Percentiles rank a stretch among this genome's conserved stretches.
These are phyloP conservation scores for Sphaerulina musiva DNA, from an alignment of 2,329 filamentous ascomycete genomes.

Conservation along the genomic window DNA sequence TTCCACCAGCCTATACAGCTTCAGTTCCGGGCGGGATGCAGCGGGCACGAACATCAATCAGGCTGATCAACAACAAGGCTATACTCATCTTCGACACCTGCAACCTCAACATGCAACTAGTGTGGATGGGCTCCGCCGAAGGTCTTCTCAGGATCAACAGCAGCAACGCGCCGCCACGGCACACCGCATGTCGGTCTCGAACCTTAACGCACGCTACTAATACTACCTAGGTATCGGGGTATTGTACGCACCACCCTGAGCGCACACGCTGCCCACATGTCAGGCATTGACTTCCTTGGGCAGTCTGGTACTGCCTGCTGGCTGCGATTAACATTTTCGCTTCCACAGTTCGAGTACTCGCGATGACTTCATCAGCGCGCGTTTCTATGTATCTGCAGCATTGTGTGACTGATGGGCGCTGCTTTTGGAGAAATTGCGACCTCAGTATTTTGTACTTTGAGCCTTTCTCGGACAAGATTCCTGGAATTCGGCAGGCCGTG, in stretches of 20 bases:
- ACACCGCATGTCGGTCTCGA: constrained; percentile 27
- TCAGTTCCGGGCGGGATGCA: constrained; percentile 23
- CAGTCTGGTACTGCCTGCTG: too few relatives aligned
- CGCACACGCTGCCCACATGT: background rate
- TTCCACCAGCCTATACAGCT: constrained; percentile 28
- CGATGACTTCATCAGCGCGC: too few relatives aligned
- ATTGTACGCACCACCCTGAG: background rate
- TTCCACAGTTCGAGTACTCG: too few relatives aligned
- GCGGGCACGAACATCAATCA: constrained; percentile 13
- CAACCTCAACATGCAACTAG: constrained; percentile 27
- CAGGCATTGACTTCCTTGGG: background rate
- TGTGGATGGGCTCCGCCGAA: constrained; percentile 23
- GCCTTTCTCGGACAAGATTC: background rate
- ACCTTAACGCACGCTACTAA: constrained; percentile 24
- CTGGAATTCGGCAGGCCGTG: background rate
- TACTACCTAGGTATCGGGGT: background rate
- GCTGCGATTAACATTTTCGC: background rate
- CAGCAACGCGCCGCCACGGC: constrained; percentile 20
- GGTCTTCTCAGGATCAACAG: constrained; percentile 23
- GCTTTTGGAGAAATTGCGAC: too few relatives aligned
- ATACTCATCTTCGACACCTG: constrained; percentile 16
- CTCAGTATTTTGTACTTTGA: background rate
- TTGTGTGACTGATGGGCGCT: too few relatives aligned
- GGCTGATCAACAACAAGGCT: constrained; percentile 11
- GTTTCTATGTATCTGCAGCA: too few relatives aligned